phyloP scores from a whole-genome alignment of 306 rosid genomes.

The Gleditsia sinensis region DNA sequence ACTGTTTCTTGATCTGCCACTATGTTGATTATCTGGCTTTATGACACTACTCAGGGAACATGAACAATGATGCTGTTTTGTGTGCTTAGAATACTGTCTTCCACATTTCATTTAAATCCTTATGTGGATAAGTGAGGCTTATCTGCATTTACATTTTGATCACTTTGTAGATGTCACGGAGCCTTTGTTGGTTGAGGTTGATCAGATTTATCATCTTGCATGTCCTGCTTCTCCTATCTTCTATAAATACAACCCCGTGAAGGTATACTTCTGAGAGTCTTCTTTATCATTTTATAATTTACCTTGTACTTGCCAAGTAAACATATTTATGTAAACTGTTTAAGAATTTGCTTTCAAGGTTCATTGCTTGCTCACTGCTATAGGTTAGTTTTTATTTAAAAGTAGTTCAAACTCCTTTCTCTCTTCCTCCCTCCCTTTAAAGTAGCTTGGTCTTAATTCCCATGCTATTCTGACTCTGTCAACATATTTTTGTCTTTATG shows the following conservation, averaged over 20 bases:
- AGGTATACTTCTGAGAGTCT: constrained; percentile 52
- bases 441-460: background rate
- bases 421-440: background rate
- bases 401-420: background rate
- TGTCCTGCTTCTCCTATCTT: constrained; percentile 98
- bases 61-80: constrained; percentile 11
- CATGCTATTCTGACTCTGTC: constrained; percentile 2
- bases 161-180: constrained; percentile 78
- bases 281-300: constrained; percentile 19
- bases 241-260: constrained; percentile 95
- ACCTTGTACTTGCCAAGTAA: constrained; percentile 10
- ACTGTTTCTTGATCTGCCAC: constrained; percentile 11
- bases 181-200: constrained; percentile 85
- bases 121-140: constrained; percentile 22
- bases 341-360: background rate
- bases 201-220: constrained; percentile 94
- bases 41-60: constrained; percentile 1
- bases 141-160: constrained; percentile 26
- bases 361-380: constrained; percentile 1
- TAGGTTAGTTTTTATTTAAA: no score
- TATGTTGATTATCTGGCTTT: constrained; percentile 9
- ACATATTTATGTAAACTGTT: constrained; percentile 8
- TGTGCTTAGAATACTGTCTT: constrained; percentile 4
- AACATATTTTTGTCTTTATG: constrained; percentile 14
- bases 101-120: constrained; percentile 20